Evolutionary conservation across 495 filamentous ascomycete genomes (phyloP), one percentile per base, ranked within the genome.

Genomic region (Penicillium angulare): DNA sequence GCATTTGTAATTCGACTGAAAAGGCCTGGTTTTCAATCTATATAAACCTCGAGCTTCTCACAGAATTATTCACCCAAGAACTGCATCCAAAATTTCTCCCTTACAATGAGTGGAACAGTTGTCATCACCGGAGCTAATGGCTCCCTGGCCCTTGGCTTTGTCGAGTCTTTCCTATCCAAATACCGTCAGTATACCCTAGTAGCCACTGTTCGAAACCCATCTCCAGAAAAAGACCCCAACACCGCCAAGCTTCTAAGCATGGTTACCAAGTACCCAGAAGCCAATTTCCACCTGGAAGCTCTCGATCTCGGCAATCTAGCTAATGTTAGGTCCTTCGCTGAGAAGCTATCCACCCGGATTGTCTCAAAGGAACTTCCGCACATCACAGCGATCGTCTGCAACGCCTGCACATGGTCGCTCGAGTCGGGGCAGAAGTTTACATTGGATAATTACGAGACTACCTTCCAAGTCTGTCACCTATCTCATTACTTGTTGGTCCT

Each of bases 351-450:
- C 7, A 33, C 29, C 7, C 65, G 65, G 31, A 56, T 79, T 16
- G 3, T 47, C 5, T 48, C 57, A 2, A 60, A 61, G 18, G 65
- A 67, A 32, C 52, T 69, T 5, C 74, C 72, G 0, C 68, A 56
- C 0, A 55, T 81, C 23, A 54, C 49, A 17, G 57, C 66, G 5
- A 69, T 79, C 31, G 48, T 80, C 22, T 76, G 69, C 60, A 79
- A 79, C 49, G 75, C 77, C 0, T 71, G 63, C 49, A 68, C 68
- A 22, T 74, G 69, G 67, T 75, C 72, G 15, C 54, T 78, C 2
- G 47, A 52, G 23, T 23, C 34, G 16, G 60, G 64, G 12, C 57
- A 62, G 44, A 66, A 76, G 36, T 60, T 69, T 24, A 76, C 73
- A 0, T 48, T 31, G 2, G 75, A 77, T 47, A 67, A 69, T 5